Evolutionary conservation across 2,329 filamentous ascomycete species (phyloP).

Genomic region (Phialophora tarda): DNA sequence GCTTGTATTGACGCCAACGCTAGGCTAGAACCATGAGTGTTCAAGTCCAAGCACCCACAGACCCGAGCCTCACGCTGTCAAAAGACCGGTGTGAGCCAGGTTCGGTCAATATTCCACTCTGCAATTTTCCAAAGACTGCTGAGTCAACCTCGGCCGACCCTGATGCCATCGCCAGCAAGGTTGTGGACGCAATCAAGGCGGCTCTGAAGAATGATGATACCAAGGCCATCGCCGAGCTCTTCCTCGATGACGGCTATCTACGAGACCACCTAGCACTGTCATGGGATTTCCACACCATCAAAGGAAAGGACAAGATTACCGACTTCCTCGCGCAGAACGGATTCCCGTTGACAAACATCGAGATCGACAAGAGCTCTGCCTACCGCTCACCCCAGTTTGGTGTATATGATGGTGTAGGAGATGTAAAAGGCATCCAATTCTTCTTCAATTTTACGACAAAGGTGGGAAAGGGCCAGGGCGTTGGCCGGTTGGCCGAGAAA

Average conservation of each 20-base stretch:
- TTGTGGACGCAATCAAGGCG: constrained; percentile 50
- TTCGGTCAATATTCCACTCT: constrained; percentile 59
- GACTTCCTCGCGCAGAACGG: constrained; percentile 45
- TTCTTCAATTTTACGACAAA: constrained; percentile 62
- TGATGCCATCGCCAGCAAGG: constrained; percentile 45
- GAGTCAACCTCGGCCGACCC: constrained; percentile 47
- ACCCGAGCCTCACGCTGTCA: constrained; percentile 43
- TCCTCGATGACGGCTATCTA: constrained; percentile 61
- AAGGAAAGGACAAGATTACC: constrained; percentile 51
- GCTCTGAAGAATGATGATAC: constrained; percentile 46
- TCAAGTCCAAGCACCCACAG: constrained; percentile 25
- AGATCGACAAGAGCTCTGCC: constrained; percentile 54
- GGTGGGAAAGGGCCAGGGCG: constrained; percentile 61
- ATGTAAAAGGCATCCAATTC: constrained; percentile 60
- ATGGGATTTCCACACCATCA: constrained; percentile 63
- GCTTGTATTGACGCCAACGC: background rate
- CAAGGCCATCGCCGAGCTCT: constrained; percentile 50
- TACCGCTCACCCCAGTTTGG: constrained; percentile 53
- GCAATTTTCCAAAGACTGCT: constrained; percentile 50
- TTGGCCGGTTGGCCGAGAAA: constrained; percentile 58
- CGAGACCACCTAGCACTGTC: constrained; percentile 63
- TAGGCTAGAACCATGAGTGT: constrained; percentile 23
- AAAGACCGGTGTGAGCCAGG: constrained; percentile 57
- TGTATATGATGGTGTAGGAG: constrained; percentile 58
- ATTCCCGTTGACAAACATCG: constrained; percentile 52